Evolutionary conservation across 176 grass and related monocot species (phyloP).

Genomic region (Leersia perrieri): DNA sequence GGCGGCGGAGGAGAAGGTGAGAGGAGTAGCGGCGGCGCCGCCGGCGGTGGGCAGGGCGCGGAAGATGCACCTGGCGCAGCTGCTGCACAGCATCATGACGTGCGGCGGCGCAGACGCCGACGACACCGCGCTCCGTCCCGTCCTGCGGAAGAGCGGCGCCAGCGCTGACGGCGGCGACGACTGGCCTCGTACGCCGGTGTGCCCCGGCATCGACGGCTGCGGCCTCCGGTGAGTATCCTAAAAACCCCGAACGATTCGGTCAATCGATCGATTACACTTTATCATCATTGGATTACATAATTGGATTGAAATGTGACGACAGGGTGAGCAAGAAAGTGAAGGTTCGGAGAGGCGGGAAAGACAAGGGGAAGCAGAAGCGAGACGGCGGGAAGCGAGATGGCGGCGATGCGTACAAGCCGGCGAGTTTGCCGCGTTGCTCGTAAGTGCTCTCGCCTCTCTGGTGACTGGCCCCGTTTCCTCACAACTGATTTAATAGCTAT

Average conservation of each 20-base stretch:
- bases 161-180: neutral
- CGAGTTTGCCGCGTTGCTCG: conserved; percentile 52
- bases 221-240: conserved; percentile 47
- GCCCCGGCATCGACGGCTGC: conserved; percentile 52
- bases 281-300: neutral
- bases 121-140: conserved; percentile 34
- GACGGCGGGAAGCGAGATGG: conserved; percentile 16
- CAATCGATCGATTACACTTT: neutral
- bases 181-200: conserved; percentile 19
- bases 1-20: neutral
- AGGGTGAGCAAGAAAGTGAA: conserved; percentile 37
- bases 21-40: neutral
- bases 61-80: conserved; percentile 35
- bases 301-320: neutral
- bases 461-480: neutral
- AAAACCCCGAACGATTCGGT: neutral
- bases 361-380: conserved; percentile 21
- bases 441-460: neutral
- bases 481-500: neutral
- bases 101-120: conserved; percentile 37
- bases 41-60: conserved; percentile 16
- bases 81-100: conserved; percentile 46
- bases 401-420: conserved; percentile 36
- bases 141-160: neutral
- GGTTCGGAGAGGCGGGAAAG: conserved; percentile 34